These are phyloP conservation scores for Blastobotrys persicus DNA, from an alignment of 1,139 yeast genomes.

Conservation along the genomic window DNA sequence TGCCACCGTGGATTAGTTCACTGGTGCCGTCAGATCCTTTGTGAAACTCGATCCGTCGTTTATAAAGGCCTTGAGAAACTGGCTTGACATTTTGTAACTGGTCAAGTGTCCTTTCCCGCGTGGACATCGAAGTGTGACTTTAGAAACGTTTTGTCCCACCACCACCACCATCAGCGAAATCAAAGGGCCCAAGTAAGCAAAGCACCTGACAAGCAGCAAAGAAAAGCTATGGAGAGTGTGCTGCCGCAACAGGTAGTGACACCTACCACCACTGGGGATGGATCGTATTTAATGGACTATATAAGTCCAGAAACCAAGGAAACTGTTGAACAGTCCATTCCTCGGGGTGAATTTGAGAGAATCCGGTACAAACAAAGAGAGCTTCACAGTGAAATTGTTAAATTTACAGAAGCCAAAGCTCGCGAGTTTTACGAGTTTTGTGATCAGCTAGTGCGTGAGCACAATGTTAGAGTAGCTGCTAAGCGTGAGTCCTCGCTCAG, in stretches of 20 bases:
- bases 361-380: slow-evolving; percentile 11
- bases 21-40: slow-evolving; percentile 3
- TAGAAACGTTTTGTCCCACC: not conserved
- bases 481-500: slow-evolving; percentile 1
- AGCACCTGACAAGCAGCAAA: not conserved
- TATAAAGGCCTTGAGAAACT: not conserved
- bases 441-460: slow-evolving; percentile 10
- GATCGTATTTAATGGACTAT: slow-evolving; percentile 7
- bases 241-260: not conserved
- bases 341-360: slow-evolving; percentile 6
- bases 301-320: not conserved
- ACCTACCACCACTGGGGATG: slow-evolving; percentile 1
- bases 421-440: slow-evolving; percentile 11
- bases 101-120: not conserved
- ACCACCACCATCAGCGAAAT: too few relatives aligned
- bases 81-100: not conserved
- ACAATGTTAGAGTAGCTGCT: not conserved
- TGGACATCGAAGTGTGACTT: not conserved
- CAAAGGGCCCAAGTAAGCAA: not conserved
- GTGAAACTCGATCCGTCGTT: slow-evolving; percentile 1
- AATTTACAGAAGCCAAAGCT: slow-evolving; percentile 8
- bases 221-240: not conserved
- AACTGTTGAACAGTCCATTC: not conserved
- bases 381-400: slow-evolving; percentile 11
- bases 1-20: slow-evolving; percentile 4